phyloP scores from a whole-genome alignment of 2,329 filamentous ascomycete genomes.

The Helminthosporium solani region DNA sequence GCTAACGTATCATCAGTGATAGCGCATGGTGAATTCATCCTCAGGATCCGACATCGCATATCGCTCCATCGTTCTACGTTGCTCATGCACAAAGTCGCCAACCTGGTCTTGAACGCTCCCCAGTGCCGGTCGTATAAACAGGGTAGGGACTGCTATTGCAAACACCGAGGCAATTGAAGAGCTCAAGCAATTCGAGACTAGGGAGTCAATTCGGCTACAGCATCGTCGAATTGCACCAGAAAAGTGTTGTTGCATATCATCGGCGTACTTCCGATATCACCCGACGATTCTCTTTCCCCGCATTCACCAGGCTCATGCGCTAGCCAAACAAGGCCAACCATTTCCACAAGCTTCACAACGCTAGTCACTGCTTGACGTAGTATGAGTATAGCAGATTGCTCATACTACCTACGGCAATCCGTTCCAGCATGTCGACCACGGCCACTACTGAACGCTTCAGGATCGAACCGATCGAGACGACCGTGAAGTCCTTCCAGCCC shows the following conservation, averaged over 20 bases:
- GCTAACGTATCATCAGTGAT: not conserved
- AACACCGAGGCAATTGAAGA: not conserved
- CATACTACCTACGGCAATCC: constrained; percentile 4
- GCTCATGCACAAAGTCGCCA: not conserved
- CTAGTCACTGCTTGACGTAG: constrained; percentile 8
- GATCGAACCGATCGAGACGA: constrained; percentile 43
- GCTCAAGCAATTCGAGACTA: not conserved
- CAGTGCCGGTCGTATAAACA: not conserved
- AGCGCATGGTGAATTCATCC: not conserved
- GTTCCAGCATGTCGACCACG: constrained; percentile 30
- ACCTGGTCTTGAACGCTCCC: not conserved
- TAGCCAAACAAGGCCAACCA: constrained; percentile 4
- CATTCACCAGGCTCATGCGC: constrained; percentile 7
- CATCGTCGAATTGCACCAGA: not conserved
- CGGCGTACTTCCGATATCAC: constrained; percentile 13
- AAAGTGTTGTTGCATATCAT: not conserved
- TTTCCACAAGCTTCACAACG: not conserved
- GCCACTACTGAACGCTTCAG: constrained; percentile 39
- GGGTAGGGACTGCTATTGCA: not conserved
- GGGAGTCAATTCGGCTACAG: not conserved
- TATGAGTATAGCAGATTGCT: constrained; percentile 13
- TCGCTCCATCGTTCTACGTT: not conserved
- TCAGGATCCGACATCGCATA: not conserved
- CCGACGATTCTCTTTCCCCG: constrained; percentile 20
- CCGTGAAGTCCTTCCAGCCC: constrained; percentile 51